Conservation (phyloP, 371 early-diverging fungal species). For the Syncephalastrum sp. region DNA sequence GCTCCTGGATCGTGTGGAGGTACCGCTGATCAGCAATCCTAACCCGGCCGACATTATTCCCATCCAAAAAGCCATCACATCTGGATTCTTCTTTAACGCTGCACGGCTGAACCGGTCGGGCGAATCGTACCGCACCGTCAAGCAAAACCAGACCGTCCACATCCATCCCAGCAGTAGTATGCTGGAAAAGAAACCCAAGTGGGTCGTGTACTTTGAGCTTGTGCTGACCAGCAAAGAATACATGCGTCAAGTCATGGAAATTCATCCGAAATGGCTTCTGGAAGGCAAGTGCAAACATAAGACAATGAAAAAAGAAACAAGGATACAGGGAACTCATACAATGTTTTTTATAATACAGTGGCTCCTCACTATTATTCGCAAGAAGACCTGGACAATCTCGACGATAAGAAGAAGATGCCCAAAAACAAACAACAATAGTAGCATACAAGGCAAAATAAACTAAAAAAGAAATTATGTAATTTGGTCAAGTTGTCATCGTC, state of each 20-base stretch:
- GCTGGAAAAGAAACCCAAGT: conserved; percentile 71
- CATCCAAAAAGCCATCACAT: conserved; percentile 86
- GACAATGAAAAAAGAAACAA: not conserved
- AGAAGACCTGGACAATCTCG: conserved; percentile 59
- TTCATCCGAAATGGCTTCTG: conserved; percentile 88
- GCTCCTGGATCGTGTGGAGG: conserved; percentile 92
- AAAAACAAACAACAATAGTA: conserved; percentile 31
- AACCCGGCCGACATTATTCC: conserved; percentile 76
- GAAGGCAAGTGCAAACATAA: conserved; percentile 59
- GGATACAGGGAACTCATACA: not conserved
- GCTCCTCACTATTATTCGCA: conserved; percentile 93
- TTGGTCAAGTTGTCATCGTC: too few relatives aligned
- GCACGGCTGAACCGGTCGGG: conserved; percentile 81
- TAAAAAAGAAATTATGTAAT: too few relatives aligned
- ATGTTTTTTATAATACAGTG: conserved; percentile 33
- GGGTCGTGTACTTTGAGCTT: conserved; percentile 92
- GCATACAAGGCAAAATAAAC: too few relatives aligned
- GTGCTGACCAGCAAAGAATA: conserved; percentile 93
- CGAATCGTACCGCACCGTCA: conserved; percentile 89
- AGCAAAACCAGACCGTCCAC: conserved; percentile 87
- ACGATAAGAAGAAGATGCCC: conserved; percentile 66
- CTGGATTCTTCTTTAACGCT: conserved; percentile 95
- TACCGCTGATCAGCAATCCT: conserved; percentile 72
- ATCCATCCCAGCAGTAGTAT: conserved; percentile 92
- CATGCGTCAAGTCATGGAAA: conserved; percentile 94